phyloP scores from a whole-genome alignment of 2,329 filamentous ascomycete species.

The Penicillium rolfsii region DNA sequence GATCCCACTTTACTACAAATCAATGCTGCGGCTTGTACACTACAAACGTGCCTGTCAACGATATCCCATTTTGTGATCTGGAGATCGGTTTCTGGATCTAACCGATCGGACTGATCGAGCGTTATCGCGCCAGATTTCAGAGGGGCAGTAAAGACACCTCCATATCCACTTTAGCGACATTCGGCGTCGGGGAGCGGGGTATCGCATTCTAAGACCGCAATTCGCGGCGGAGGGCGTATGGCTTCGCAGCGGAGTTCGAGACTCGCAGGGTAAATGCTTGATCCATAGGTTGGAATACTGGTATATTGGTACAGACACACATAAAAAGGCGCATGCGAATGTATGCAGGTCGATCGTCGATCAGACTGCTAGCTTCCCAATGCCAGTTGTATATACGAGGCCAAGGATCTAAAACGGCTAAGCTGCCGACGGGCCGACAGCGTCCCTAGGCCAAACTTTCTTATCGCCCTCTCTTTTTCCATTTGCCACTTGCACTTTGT shows the following conservation, averaged over 20 bases:
- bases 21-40: no score
- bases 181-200: constrained; percentile 68
- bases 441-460: neutral
- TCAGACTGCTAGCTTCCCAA: neutral
- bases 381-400: neutral
- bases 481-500: neutral
- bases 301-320: neutral
- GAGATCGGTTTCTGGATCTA: constrained; percentile 50
- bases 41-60: constrained; percentile 54
- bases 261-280: neutral
- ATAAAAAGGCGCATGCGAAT: neutral
- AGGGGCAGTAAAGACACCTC: constrained; percentile 67
- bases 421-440: neutral
- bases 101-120: constrained; percentile 39
- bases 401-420: neutral
- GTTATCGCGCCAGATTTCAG: constrained; percentile 59
- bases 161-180: constrained; percentile 71
- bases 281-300: neutral
- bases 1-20: no score
- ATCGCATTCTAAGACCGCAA: constrained; percentile 89
- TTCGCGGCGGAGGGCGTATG: constrained; percentile 61
- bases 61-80: constrained; percentile 71
- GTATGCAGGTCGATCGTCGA: neutral
- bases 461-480: neutral
- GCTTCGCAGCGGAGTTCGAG: neutral